These are phyloP conservation scores for Brachypodium distachyon DNA, from an alignment of 202 grass and related monocot genomes.

Conservation along the genomic window DNA sequence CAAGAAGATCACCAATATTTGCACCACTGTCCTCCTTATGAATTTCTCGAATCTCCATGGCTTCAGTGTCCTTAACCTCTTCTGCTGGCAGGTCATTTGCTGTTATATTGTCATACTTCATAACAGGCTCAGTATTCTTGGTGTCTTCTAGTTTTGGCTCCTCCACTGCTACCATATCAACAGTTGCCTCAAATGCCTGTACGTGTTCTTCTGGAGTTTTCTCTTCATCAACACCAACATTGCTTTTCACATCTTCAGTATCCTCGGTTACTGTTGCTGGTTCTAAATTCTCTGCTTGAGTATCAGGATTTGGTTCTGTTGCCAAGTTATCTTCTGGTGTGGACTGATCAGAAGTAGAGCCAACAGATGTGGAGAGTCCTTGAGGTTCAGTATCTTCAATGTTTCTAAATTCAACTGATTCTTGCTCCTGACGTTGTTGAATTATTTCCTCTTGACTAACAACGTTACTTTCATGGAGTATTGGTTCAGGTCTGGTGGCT, in stretches of 20 bases:
- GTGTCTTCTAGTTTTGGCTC: conserved; percentile 17
- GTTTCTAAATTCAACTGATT: conserved; percentile 15
- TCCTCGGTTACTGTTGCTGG: conserved; percentile 18
- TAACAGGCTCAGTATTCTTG: conserved; percentile 5
- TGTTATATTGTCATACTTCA: conserved; percentile 5
- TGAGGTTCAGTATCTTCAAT: conserved; percentile 10
- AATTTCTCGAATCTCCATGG: neutral
- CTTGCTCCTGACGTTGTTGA: conserved; percentile 12
- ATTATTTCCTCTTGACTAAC: too few relatives aligned
- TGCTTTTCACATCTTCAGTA: conserved; percentile 7
- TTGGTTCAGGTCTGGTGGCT: neutral
- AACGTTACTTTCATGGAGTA: too few relatives aligned
- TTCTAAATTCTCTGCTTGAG: conserved; percentile 19
- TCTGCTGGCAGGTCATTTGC: conserved; percentile 5
- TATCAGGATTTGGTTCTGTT: conserved; percentile 7
- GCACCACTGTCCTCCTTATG: neutral
- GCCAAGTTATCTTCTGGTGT: neutral
- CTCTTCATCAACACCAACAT: neutral
- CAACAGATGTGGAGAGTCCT: conserved; percentile 2
- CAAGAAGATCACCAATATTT: neutral
- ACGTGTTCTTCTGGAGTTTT: neutral
- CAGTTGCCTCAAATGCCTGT: neutral
- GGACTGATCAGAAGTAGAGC: conserved; percentile 10
- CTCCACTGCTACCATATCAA: conserved; percentile 15
- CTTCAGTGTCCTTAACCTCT: neutral